Percentiles rank a stretch among this genome's conserved stretches.
phyloP scores from a whole-genome alignment of 2,329 filamentous ascomycete genomes.

The Sphaerulina populicola region DNA sequence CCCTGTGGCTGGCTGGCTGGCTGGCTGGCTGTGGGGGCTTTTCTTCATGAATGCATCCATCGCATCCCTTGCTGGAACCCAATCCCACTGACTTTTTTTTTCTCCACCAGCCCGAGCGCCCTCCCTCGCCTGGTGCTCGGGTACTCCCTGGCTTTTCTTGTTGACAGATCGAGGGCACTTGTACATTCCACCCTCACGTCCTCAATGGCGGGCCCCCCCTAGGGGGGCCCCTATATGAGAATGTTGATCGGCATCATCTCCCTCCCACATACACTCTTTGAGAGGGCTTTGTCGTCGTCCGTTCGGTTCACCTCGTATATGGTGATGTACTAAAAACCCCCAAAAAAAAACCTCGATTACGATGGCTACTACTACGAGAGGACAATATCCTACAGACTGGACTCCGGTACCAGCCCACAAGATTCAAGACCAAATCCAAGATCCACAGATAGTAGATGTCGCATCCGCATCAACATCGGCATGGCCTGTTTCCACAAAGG shows the following conservation, averaged over 20 bases:
- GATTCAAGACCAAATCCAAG: constrained; percentile 11
- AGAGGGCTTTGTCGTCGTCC: not conserved
- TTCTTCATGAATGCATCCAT: too few relatives aligned
- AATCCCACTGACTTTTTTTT: not conserved
- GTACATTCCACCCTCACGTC: constrained; percentile 29
- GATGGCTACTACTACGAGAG: not conserved
- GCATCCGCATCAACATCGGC: constrained; percentile 12
- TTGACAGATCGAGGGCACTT: constrained; percentile 23
- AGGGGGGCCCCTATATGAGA: constrained; percentile 7
- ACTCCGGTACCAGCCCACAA: constrained; percentile 3
- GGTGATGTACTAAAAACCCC: too few relatives aligned
- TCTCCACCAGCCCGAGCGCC: not conserved
- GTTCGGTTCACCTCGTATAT: constrained; percentile 3
- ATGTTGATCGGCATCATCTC: not conserved
- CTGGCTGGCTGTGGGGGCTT: too few relatives aligned
- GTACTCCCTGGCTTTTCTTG: constrained; percentile 19
- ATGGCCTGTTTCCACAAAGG: too few relatives aligned
- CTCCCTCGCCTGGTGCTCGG: constrained; percentile 12
- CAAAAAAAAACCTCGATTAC: too few relatives aligned
- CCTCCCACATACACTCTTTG: too few relatives aligned
- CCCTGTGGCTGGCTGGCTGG: too few relatives aligned
- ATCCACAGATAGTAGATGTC: constrained; percentile 25
- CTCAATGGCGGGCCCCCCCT: constrained; percentile 11
- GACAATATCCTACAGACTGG: constrained; percentile 7
- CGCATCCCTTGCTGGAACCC: too few relatives aligned